phyloP scores from a whole-genome alignment of 306 rosid genomes.

The Gleditsia sinensis region DNA sequence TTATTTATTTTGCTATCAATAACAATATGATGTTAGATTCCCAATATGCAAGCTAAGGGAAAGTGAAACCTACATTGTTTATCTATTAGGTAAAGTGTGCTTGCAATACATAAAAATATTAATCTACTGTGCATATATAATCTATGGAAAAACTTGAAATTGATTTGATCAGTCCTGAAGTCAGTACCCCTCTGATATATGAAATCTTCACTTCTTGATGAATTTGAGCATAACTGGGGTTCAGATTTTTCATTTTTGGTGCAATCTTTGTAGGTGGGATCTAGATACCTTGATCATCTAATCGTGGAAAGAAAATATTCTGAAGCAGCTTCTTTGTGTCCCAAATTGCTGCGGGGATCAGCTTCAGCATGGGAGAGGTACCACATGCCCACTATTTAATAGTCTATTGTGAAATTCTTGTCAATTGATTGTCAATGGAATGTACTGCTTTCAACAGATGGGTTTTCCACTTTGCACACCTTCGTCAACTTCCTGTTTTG shows the following conservation, averaged over 20 bases:
- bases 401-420: conserved; percentile 14
- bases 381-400: conserved; percentile 19
- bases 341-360: conserved; percentile 86
- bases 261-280: conserved; percentile 76
- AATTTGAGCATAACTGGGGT: conserved; percentile 17
- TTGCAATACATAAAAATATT: conserved; percentile 16
- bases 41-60: conserved; percentile 30
- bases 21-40: background rate
- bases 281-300: conserved; percentile 94
- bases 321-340: conserved; percentile 92
- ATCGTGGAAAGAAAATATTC: conserved; percentile 95
- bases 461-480: conserved; percentile 99
- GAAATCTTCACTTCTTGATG: background rate
- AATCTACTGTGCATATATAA: background rate
- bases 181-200: too few species aligned
- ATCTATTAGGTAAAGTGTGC: conserved; percentile 15
- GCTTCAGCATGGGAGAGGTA: conserved; percentile 99
- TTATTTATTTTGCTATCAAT: conserved; percentile 29
- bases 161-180: background rate
- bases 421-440: conserved; percentile 38
- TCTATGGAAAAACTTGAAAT: background rate
- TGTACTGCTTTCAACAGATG: conserved; percentile 59
- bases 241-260: conserved; percentile 11
- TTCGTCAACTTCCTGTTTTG: conserved; percentile 93
- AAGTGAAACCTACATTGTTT: conserved; percentile 18